Evolutionary conservation across 495 filamentous ascomycete genomes (phyloP).

Genomic region (Penicillium cosmopolitanum): DNA sequence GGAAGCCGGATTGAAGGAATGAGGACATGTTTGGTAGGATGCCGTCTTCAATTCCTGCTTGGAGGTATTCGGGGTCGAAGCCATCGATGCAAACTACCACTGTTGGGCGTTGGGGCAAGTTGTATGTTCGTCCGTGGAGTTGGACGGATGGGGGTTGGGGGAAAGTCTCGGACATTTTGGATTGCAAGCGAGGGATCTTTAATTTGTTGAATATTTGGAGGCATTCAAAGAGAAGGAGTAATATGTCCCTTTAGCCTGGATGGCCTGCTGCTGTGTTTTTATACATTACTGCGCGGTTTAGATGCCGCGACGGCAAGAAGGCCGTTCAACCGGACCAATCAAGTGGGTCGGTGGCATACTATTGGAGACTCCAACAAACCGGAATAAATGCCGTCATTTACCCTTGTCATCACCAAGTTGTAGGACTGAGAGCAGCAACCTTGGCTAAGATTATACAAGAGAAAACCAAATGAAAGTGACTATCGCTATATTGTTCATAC

Average conservation of each 20-base stretch:
- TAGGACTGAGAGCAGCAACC: too few species aligned
- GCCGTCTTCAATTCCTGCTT: slow-evolving; percentile 2
- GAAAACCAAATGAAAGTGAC: not conserved
- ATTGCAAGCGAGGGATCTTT: not conserved
- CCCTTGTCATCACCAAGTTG: too few species aligned
- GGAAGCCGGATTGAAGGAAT: slow-evolving; percentile 1
- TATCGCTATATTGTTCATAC: slow-evolving; percentile 31
- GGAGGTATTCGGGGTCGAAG: slow-evolving; percentile 10
- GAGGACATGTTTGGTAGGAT: slow-evolving; percentile 1
- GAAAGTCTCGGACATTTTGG: not conserved
- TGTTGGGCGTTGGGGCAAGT: slow-evolving; percentile 3
- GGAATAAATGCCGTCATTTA: too few species aligned
- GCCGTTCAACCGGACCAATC: not conserved
- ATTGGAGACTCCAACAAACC: too few species aligned
- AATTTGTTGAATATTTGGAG: not conserved
- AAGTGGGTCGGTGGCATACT: not conserved
- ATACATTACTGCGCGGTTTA: not conserved
- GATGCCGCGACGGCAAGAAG: slow-evolving; percentile 6
- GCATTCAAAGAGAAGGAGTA: too few species aligned
- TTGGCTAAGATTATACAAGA: too few species aligned
- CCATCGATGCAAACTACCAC: slow-evolving; percentile 10
- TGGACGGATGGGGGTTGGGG: slow-evolving; percentile 2
- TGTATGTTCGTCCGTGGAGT: slow-evolving; percentile 10
- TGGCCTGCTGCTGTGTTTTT: not conserved
- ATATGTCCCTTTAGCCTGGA: not conserved